These are phyloP conservation scores for Daldinia eschscholtzii DNA, from an alignment of 2,329 filamentous ascomycete species.

Conservation along the genomic window DNA sequence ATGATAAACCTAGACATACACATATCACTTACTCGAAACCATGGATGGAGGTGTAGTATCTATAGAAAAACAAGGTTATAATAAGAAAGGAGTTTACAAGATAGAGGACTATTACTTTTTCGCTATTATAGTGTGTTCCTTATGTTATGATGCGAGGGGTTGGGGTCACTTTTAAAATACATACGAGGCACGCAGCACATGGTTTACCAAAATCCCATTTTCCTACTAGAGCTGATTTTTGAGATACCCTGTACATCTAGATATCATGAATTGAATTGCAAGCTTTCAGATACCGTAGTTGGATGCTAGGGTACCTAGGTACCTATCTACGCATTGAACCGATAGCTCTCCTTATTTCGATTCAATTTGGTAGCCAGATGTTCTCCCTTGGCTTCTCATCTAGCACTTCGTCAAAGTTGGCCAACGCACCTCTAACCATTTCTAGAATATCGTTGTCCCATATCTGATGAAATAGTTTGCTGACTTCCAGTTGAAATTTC, in stretches of 20 bases:
- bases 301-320: not conserved
- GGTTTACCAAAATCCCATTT: not conserved
- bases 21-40: not conserved
- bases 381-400: slow-evolving; percentile 1
- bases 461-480: slow-evolving; percentile 46
- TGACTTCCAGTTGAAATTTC: slow-evolving; percentile 44
- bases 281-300: not conserved
- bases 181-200: not conserved
- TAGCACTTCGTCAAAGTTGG: slow-evolving; percentile 29
- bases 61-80: not conserved
- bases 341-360: not conserved
- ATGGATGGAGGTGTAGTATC: not conserved
- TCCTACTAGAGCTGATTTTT: not conserved
- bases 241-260: not conserved
- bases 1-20: not conserved
- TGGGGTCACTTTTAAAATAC: too few species aligned
- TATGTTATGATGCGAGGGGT: not conserved
- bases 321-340: not conserved
- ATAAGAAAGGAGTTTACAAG: not conserved
- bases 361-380: slow-evolving; percentile 4
- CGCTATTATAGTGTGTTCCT: not conserved
- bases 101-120: not conserved
- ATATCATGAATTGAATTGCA: not conserved
- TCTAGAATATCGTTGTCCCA: slow-evolving; percentile 51
- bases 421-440: slow-evolving; percentile 45